Evolutionary conservation across 306 rosid genomes (phyloP).

Genomic region (Morella rubra): DNA sequence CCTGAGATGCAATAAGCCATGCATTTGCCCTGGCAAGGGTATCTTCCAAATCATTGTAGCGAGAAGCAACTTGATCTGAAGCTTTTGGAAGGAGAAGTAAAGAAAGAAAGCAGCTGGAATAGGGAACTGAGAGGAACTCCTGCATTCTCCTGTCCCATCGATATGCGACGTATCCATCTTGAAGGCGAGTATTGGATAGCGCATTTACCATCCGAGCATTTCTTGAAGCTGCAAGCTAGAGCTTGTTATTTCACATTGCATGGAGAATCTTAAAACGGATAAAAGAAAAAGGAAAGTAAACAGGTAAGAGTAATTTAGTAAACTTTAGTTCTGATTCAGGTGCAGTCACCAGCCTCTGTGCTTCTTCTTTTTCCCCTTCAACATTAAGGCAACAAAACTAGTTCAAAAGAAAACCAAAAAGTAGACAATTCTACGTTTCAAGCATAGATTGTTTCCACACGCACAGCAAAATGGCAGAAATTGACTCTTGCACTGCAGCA

Average conservation of each 20-base stretch:
- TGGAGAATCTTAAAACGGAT: neutral
- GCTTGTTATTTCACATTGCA: slow-evolving; percentile 15
- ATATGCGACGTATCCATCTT: slow-evolving; percentile 85
- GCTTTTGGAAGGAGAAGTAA: slow-evolving; percentile 81
- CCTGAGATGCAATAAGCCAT: slow-evolving; percentile 82
- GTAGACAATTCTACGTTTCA: neutral
- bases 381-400: neutral
- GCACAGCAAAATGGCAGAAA: neutral
- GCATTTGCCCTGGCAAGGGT: slow-evolving; percentile 84
- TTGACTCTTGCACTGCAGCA: neutral
- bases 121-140: slow-evolving; percentile 61
- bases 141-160: slow-evolving; percentile 90
- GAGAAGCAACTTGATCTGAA: slow-evolving; percentile 70
- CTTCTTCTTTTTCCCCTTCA: neutral
- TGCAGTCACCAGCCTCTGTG: neutral
- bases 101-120: slow-evolving; percentile 72
- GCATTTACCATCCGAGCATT: slow-evolving; percentile 71
- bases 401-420: neutral
- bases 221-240: slow-evolving; percentile 64
- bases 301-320: neutral
- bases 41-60: slow-evolving; percentile 83
- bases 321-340: neutral
- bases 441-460: neutral
- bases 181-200: slow-evolving; percentile 49
- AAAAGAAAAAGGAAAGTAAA: neutral